Evolutionary conservation across 1,139 yeast species (phyloP).

Genomic region (Pneumocystis jirovecii): DNA sequence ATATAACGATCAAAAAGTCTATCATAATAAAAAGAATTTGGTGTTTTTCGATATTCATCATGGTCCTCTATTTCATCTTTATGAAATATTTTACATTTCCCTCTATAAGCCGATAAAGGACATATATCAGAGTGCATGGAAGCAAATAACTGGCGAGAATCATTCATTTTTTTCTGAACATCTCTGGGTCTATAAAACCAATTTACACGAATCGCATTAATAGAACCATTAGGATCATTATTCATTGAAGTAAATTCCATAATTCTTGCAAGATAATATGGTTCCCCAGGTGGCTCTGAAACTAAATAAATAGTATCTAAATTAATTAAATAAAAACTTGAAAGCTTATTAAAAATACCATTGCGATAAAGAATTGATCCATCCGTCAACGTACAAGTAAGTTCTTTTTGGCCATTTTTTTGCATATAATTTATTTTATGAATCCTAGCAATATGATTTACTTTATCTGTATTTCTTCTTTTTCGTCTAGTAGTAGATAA

Average conservation of each 20-base stretch:
- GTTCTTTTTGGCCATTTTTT: background rate
- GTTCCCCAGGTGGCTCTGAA: conserved; percentile 91
- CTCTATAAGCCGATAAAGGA: conserved; percentile 63
- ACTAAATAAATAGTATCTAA: conserved; percentile 66
- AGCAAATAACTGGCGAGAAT: conserved; percentile 64
- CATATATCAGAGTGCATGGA: conserved; percentile 81
- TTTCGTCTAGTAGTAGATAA: background rate
- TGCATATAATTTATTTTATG: background rate
- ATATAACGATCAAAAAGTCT: conserved; percentile 77
- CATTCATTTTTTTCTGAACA: conserved; percentile 50
- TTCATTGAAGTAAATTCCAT: conserved; percentile 45
- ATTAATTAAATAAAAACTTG: background rate
- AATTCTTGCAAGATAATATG: conserved; percentile 75
- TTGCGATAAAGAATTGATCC: background rate
- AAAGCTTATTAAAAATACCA: background rate
- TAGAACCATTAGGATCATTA: conserved; percentile 3
- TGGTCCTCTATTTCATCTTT: conserved; percentile 47
- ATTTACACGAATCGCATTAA: conserved; percentile 47
- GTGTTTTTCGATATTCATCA: conserved; percentile 40
- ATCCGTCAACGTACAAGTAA: background rate
- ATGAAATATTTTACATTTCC: conserved; percentile 56
- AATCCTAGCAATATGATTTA: background rate
- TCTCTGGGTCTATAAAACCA: conserved; percentile 91
- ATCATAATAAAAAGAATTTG: conserved; percentile 73
- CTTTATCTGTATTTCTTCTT: background rate